Evolutionary conservation across 192 early-diverging fungal genomes (phyloP), one percentile per base, ranked within the genome.

Genomic region (Endogone sp.): DNA sequence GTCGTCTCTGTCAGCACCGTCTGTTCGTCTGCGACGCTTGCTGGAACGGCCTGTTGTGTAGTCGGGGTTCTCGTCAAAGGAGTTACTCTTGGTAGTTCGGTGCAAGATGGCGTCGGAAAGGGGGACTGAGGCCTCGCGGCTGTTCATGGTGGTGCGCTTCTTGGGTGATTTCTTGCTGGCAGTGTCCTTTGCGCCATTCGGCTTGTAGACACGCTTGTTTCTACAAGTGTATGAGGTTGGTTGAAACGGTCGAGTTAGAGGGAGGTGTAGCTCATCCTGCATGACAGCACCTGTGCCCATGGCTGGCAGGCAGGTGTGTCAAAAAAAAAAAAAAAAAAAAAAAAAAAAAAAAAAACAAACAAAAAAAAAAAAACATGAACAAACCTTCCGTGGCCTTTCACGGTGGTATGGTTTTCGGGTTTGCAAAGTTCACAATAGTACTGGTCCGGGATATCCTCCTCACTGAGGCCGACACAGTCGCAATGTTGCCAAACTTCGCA

Each of bases 401-500:
- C 78, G 71, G 88, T 85, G 0, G 87, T 84, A 71, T 94, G 93
- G 65, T 93, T 84, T 62, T 87, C 82, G n/a, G 95, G 94, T 11
- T 81, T 84, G 76, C 95, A 97, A 55, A 88, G 85, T 65, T 97
- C 94, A 80, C 95, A 97, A 62, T 90, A 97, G 78, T 97, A 97
- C 66, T 94, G 86, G 66, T 95, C 92, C 13, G 93, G 93, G 49
- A 92, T 87, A 24, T 91, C 88, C 56, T 88, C 81, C 62, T 88
- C 85, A 73, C 84, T 77, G 61, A 97, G 74, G 62, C 90, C 90
- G 73, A 97, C 90, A 79, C 95, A 97, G n/a, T 91, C 86, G 62
- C 91, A 90, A 73, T 97, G 95, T 76, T 97, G 95, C 95, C 95
- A 97, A 3, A 94, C 92, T 60, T 89, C 82, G 81, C 95, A 97